phyloP scores from a whole-genome alignment of 306 rosid species.

The Vachellia pachyceras region DNA sequence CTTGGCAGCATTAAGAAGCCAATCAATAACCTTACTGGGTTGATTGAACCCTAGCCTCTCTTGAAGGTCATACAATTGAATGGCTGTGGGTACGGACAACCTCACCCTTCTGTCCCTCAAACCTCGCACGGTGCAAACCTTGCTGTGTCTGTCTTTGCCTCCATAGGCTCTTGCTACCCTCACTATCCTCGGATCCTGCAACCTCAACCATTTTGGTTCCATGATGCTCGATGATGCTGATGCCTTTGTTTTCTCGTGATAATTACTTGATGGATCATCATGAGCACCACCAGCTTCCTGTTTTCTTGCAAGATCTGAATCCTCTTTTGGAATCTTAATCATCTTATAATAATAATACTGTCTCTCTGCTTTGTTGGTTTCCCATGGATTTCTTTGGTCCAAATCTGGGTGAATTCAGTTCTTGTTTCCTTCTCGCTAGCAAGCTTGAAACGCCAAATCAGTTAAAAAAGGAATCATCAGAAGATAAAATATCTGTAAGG shows the following conservation, averaged over 20 bases:
- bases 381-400: conserved; percentile 12
- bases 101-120: conserved; percentile 84
- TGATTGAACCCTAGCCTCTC: conserved; percentile 85
- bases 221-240: not conserved
- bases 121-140: conserved; percentile 84
- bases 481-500: not conserved
- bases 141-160: conserved; percentile 96
- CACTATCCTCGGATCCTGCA: conserved; percentile 91
- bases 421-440: not conserved
- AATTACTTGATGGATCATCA: conserved; percentile 25
- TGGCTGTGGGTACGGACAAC: conserved; percentile 87
- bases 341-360: conserved; percentile 31
- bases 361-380: conserved; percentile 45
- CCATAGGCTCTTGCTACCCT: conserved; percentile 84
- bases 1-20: conserved; percentile 84
- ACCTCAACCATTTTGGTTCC: conserved; percentile 66
- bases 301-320: conserved; percentile 47
- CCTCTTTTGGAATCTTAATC: conserved; percentile 47
- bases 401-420: not conserved
- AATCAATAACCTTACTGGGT: conserved; percentile 93
- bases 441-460: no score
- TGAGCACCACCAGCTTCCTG: conserved; percentile 39
- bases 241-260: conserved; percentile 37
- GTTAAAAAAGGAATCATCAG: no score
- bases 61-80: conserved; percentile 87